Percentiles rank a stretch among this genome's conserved stretches.
Evolutionary conservation across 768 basidiomycete genomes (phyloP).

Genomic region (Epithele typhae): DNA sequence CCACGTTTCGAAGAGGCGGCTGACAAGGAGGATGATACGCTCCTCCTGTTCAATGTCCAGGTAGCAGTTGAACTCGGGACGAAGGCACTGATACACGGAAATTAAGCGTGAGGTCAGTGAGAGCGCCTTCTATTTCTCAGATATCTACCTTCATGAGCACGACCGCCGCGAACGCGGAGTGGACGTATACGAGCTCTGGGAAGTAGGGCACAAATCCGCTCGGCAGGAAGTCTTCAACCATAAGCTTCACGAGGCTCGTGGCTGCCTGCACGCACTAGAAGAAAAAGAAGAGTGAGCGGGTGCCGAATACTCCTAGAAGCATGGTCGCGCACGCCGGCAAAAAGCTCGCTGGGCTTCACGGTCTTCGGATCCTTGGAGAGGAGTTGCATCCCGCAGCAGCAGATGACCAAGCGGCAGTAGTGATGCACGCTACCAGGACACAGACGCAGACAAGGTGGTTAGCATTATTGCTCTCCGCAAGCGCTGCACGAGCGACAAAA

Average conservation of each 20-base stretch:
- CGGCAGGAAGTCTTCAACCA: slow-evolving; percentile 47
- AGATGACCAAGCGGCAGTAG: slow-evolving; percentile 45
- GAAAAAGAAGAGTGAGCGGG: not conserved
- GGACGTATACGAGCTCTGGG: slow-evolving; percentile 37
- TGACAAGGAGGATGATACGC: slow-evolving; percentile 20
- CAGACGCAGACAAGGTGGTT: not conserved
- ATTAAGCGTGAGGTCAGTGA: not conserved
- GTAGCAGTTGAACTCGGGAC: slow-evolving; percentile 43
- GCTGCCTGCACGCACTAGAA: slow-evolving; percentile 48
- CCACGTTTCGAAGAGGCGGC: slow-evolving; percentile 16
- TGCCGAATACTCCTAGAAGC: not conserved
- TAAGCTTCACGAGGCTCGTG: slow-evolving; percentile 51
- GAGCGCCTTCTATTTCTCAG: no score
- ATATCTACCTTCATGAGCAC: slow-evolving; percentile 54
- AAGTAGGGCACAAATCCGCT: slow-evolving; percentile 53
- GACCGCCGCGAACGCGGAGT: slow-evolving; percentile 53
- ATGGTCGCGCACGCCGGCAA: slow-evolving; percentile 17
- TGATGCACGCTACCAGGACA: slow-evolving; percentile 13
- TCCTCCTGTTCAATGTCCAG: slow-evolving; percentile 28
- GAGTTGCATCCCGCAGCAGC: slow-evolving; percentile 51
- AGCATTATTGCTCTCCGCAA: not conserved
- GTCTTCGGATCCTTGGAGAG: slow-evolving; percentile 36
- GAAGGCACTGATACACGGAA: slow-evolving; percentile 26
- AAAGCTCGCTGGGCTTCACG: slow-evolving; percentile 26
- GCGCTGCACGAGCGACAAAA: not conserved